Percentiles rank a stretch among this genome's conserved stretches.
phyloP scores from a whole-genome alignment of 2,329 filamentous ascomycete genomes.

The Rhynchosporium secalis region DNA sequence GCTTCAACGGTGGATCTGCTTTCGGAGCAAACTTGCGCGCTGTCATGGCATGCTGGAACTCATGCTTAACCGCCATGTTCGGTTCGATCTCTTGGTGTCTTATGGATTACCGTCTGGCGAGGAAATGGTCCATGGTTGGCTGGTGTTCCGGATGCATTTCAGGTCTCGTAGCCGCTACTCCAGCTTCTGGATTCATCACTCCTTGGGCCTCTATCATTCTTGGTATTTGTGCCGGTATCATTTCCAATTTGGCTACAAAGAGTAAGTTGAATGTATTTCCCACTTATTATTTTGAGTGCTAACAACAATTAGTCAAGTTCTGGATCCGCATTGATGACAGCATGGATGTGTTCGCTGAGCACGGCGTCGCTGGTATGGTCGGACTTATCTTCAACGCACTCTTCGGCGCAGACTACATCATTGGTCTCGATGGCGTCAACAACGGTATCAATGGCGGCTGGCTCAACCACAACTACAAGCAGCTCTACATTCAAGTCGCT shows the following conservation, averaged over 20 bases:
- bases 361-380: slow-evolving; percentile 68
- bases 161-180: slow-evolving; percentile 68
- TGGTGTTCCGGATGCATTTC: slow-evolving; percentile 73
- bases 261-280: slow-evolving; percentile 37
- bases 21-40: slow-evolving; percentile 94
- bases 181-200: slow-evolving; percentile 66
- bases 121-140: slow-evolving; percentile 58
- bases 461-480: slow-evolving; percentile 71
- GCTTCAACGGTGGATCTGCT: slow-evolving; percentile 95
- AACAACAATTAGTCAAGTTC: slow-evolving; percentile 40
- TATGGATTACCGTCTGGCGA: slow-evolving; percentile 81
- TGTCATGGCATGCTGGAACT: slow-evolving; percentile 97
- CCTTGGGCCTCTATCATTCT: slow-evolving; percentile 67
- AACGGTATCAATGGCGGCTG: slow-evolving; percentile 66
- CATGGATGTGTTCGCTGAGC: slow-evolving; percentile 71
- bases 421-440: slow-evolving; percentile 77
- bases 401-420: slow-evolving; percentile 69
- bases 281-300: slow-evolving; percentile 7
- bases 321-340: slow-evolving; percentile 67
- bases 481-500: slow-evolving; percentile 78
- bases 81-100: slow-evolving; percentile 91
- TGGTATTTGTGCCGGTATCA: slow-evolving; percentile 64
- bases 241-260: slow-evolving; percentile 70
- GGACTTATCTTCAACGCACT: slow-evolving; percentile 72
- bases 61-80: slow-evolving; percentile 77